A percentile compares a stretch with the other conserved stretches of the same genome.
phyloP scores from a whole-genome alignment of 306 rosid genomes.

The Begonia loranthoides region DNA sequence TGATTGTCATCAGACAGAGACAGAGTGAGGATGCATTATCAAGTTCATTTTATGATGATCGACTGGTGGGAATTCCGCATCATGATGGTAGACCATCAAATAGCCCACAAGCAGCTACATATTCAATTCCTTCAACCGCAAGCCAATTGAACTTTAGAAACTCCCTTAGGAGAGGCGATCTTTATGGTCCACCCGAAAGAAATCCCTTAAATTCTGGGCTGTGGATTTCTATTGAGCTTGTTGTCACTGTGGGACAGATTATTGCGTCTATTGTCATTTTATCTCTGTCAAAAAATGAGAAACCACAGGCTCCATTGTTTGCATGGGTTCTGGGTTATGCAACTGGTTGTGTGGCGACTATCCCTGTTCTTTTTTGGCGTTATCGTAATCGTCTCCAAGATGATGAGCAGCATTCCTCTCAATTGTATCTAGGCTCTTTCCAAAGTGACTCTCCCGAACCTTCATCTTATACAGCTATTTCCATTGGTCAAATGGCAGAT shows the following conservation, averaged over 20 bases:
- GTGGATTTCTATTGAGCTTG: conserved; percentile 87
- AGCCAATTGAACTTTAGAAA: conserved; percentile 31
- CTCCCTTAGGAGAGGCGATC: conserved; percentile 62
- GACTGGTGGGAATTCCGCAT: too few species aligned
- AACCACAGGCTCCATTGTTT: conserved; percentile 68
- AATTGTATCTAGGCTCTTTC: conserved; percentile 56
- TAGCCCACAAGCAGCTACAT: too few species aligned
- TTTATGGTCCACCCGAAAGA: conserved; percentile 39
- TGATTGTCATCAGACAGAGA: too few species aligned
- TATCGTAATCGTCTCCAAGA: conserved; percentile 57
- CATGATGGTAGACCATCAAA: too few species aligned
- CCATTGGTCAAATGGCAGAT: conserved; percentile 50
- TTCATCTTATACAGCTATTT: conserved; percentile 17
- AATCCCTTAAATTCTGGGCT: conserved; percentile 88
- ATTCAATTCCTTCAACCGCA: too few species aligned
- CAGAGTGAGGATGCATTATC: too few species aligned
- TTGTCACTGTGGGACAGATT: conserved; percentile 72
- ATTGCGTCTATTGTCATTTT: conserved; percentile 67
- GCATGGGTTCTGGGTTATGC: conserved; percentile 93
- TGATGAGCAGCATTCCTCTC: conserved; percentile 58
- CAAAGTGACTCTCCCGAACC: conserved; percentile 17
- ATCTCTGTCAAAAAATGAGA: conserved; percentile 70
- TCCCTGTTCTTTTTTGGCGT: conserved; percentile 94
- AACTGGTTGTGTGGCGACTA: conserved; percentile 77
- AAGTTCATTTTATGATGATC: too few species aligned